Conservation (phyloP, 352 stramenopile genomes). For the Globisporangium sylvaticum region DNA sequence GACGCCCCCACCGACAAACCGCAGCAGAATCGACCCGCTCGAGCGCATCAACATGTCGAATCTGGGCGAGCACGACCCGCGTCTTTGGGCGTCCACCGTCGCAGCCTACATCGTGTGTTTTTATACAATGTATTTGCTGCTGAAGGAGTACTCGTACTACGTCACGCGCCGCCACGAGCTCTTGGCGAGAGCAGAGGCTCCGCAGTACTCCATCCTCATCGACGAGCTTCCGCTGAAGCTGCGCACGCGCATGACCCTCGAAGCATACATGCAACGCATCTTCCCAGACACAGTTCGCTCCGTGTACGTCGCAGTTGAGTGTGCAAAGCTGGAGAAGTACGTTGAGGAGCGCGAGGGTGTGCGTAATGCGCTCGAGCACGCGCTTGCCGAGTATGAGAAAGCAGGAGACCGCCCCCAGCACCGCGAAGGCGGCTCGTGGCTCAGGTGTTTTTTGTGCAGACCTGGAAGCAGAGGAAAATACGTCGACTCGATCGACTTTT, state of each 20-base stretch:
- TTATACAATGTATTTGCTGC: conserved; percentile 54
- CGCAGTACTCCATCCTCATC: conserved; percentile 75
- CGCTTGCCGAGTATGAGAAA: conserved; percentile 41
- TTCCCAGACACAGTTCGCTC: conserved; percentile 57
- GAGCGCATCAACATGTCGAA: conserved; percentile 77
- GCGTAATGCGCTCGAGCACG: conserved; percentile 49
- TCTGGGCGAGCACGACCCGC: conserved; percentile 36
- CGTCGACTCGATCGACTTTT: conserved; percentile 65
- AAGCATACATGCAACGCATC: conserved; percentile 68
- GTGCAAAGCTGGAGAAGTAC: conserved; percentile 44
- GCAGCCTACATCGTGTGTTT: conserved; percentile 51
- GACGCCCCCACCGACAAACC: conserved; percentile 15
- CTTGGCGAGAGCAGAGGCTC: conserved; percentile 42
- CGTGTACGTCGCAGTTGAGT: conserved; percentile 74
- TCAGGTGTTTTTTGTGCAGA: conserved; percentile 35
- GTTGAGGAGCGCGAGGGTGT: conserved; percentile 46
- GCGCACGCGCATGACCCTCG: conserved; percentile 52
- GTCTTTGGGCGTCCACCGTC: conserved; percentile 59
- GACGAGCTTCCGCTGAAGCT: conserved; percentile 61
- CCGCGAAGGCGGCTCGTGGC: conserved; percentile 43
- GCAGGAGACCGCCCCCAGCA: conserved; percentile 37
- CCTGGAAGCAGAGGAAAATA: conserved; percentile 27
- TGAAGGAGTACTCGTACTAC: conserved; percentile 66
- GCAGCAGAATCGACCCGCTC: conserved; percentile 39
- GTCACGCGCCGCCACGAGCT: conserved; percentile 54